Evolutionary conservation across 179 eudicot genomes (phyloP), one percentile per base, ranked within the genome.

Genomic region (Beta lomatogona): DNA sequence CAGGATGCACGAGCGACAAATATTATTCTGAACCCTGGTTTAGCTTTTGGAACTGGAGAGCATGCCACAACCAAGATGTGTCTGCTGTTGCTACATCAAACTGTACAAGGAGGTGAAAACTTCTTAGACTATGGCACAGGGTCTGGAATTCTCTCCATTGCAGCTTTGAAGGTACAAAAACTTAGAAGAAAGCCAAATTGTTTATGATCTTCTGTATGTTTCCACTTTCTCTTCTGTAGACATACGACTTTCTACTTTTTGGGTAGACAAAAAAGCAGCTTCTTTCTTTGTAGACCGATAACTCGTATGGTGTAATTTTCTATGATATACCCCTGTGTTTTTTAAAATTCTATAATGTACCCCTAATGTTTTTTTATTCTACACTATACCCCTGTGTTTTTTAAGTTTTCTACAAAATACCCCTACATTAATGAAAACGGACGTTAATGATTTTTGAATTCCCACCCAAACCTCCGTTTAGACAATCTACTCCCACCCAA

Each of bases 11-110:
- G 88, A 82, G 99, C 95, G 57, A 88, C 86, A 75, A 95, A 91
- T 83, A 91, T 95, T 72, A 85, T 90, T 82, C 75, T 95, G 53
- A 94, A 94, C 82, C 98, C 99, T 75, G 98, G 97, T 74, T 76
- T 94, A 82, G 94, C 99, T 71, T 95, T 95, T 85, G 99, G 99
- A 86, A 95, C 95, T 48, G 99, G 98, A 79, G 99, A 95, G 86
- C 99, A 95, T 84, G 92, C 99, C 75, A 95, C 98, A 41, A 95
- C 99, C 46, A 95, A 94, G 85, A 83, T 92, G 88, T 95, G 98
- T 88, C 85, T 95, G n/a, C 82, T 88, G 80, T 84, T 94, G 79
- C 89, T 95, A 75, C 95, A 84, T 78, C 77, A 80, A 71, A 82
- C 88, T 63, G 85, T 95, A 57, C 92, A 89, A 84, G 99, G 98